Conservation (phyloP, 331 rosid species). For the Ulmus americana region DNA sequence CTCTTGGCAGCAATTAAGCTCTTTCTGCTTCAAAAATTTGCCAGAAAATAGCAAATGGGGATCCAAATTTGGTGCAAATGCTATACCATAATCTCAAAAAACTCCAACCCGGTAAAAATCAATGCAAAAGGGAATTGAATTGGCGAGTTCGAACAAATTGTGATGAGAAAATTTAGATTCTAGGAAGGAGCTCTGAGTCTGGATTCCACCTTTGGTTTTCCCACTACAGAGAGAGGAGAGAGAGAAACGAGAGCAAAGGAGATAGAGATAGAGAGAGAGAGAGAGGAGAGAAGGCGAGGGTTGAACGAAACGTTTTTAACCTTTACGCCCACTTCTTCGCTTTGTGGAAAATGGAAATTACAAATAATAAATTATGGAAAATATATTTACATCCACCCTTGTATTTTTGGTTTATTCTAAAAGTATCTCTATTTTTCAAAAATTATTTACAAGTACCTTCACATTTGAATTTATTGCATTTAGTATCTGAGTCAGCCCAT, state of each 20-base stretch:
- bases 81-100: constrained; percentile 8
- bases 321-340: constrained; percentile 22
- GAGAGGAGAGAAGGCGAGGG: not conserved
- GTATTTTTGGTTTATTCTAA: no score
- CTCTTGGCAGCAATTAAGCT: constrained; percentile 13
- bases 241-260: constrained; percentile 8
- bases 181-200: constrained; percentile 34
- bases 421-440: no score
- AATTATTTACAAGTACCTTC: no score
- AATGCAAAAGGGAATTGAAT: not conserved
- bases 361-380: not conserved
- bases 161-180: constrained; percentile 37
- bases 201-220: constrained; percentile 24
- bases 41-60: constrained; percentile 27
- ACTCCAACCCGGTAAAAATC: not conserved
- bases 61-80: constrained; percentile 21
- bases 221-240: constrained; percentile 6
- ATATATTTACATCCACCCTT: not conserved
- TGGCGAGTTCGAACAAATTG: constrained; percentile 28
- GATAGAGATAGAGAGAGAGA: constrained; percentile 20
- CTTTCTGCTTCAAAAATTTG: constrained; percentile 15
- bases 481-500: no score
- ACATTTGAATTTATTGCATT: no score
- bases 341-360: not conserved
- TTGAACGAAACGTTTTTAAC: constrained; percentile 48